Evolutionary conservation across 2,329 filamentous ascomycete genomes (phyloP).

Genomic region (Curvularia hawaiiensis): DNA sequence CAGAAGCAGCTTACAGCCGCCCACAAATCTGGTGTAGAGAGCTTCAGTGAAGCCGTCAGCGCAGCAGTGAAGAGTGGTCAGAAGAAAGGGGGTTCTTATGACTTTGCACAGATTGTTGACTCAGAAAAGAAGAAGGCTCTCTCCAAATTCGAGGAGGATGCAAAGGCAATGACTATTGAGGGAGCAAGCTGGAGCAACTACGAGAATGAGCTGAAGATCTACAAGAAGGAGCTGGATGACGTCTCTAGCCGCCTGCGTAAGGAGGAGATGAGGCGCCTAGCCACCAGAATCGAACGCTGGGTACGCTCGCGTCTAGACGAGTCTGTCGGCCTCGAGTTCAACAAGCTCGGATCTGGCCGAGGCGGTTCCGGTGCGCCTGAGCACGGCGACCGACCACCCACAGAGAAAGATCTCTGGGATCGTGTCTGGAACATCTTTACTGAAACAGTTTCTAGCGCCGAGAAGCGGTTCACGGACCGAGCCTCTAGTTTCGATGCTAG

Average conservation of each 20-base stretch:
- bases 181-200: slow-evolving; percentile 89
- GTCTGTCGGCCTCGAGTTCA: slow-evolving; percentile 91
- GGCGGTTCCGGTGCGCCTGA: slow-evolving; percentile 82
- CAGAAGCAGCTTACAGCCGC: slow-evolving; percentile 85
- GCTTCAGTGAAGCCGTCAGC: slow-evolving; percentile 88
- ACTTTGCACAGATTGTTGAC: slow-evolving; percentile 93
- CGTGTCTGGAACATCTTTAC: slow-evolving; percentile 89
- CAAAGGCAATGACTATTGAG: slow-evolving; percentile 74
- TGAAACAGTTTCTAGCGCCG: slow-evolving; percentile 81
- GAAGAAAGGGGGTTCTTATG: slow-evolving; percentile 87
- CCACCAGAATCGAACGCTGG: slow-evolving; percentile 91
- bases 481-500: slow-evolving; percentile 94
- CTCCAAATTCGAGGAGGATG: slow-evolving; percentile 76
- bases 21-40: slow-evolving; percentile 83
- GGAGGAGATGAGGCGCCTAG: slow-evolving; percentile 93
- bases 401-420: slow-evolving; percentile 93
- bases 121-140: slow-evolving; percentile 79
- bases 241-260: slow-evolving; percentile 84
- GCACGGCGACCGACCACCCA: slow-evolving; percentile 69
- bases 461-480: slow-evolving; percentile 82
- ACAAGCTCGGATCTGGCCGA: slow-evolving; percentile 88
- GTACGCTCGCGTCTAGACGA: slow-evolving; percentile 87
- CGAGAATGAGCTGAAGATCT: slow-evolving; percentile 76
- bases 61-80: slow-evolving; percentile 87
- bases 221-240: slow-evolving; percentile 89